These are phyloP conservation scores for Xylaria castorea DNA, from an alignment of 495 filamentous ascomycete species.

Conservation along the genomic window DNA sequence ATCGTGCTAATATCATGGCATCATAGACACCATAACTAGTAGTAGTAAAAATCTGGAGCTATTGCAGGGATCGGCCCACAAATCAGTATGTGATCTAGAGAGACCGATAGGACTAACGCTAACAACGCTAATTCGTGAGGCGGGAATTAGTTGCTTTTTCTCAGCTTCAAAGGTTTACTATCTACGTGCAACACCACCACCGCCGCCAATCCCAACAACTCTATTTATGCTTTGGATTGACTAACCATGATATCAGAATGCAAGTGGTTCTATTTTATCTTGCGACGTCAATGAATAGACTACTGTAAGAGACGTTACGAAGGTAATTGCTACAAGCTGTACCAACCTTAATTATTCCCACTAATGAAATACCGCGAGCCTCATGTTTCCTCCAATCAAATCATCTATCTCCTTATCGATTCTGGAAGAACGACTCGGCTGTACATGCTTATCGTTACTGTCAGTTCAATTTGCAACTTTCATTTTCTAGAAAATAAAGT, in stretches of 20 bases:
- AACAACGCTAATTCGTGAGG: not conserved
- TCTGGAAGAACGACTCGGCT: not conserved
- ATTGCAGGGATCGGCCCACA: slow-evolving; percentile 4
- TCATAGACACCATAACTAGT: too few relatives aligned
- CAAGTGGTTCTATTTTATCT: not conserved
- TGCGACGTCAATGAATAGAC: not conserved
- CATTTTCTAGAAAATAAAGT: not conserved
- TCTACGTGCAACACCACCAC: not conserved
- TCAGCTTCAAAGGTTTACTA: not conserved
- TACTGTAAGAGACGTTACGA: not conserved
- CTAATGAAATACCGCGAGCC: not conserved
- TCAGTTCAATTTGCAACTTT: not conserved
- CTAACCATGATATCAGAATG: not conserved
- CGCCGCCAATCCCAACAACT: not conserved
- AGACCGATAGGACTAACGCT: not conserved
- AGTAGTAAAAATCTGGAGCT: slow-evolving; percentile 18
- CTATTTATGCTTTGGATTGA: not conserved
- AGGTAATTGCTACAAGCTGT: not conserved
- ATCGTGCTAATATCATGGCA: not conserved
- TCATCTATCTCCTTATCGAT: not conserved
- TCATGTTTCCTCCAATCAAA: not conserved
- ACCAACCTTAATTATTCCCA: not conserved
- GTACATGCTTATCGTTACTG: not conserved
- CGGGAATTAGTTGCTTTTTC: too few relatives aligned
- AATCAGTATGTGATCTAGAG: not conserved